A percentile compares a stretch with the other conserved stretches of the same genome.
Evolutionary conservation across 345 rosid species (phyloP).

Genomic region (Boechera divaricarpa): DNA sequence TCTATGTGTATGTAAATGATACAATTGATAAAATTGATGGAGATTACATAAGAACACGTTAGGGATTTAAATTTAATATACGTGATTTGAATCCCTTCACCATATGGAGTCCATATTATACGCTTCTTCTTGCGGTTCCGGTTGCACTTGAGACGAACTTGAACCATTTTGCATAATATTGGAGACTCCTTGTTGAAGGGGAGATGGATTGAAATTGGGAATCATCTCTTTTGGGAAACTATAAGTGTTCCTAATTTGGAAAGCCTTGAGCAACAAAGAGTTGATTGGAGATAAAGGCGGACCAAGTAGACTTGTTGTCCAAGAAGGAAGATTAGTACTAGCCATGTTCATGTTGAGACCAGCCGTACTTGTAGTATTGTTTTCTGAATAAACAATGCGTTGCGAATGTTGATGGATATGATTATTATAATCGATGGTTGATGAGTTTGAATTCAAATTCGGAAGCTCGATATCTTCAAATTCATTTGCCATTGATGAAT

Average conservation of each 20-base stretch:
- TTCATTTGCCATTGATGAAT: conserved; percentile 64
- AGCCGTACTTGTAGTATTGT: conserved; percentile 30
- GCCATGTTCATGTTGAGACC: conserved; percentile 50
- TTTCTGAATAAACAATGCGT: conserved; percentile 23
- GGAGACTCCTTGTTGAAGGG: conserved; percentile 51
- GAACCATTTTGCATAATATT: conserved; percentile 58
- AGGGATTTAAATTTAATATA: conserved; percentile 16
- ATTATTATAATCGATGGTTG: conserved; percentile 41
- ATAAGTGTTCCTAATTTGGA: conserved; percentile 66
- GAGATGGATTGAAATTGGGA: conserved; percentile 49
- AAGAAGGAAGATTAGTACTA: conserved; percentile 48
- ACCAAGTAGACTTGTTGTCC: conserved; percentile 68
- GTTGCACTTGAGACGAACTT: conserved; percentile 63
- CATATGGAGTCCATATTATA: conserved; percentile 83
- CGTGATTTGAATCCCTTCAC: conserved; percentile 50
- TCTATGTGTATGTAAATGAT: conserved; percentile 25
- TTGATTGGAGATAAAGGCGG: conserved; percentile 70
- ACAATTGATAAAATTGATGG: conserved; percentile 26
- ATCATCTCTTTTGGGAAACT: conserved; percentile 56
- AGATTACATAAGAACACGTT: conserved; percentile 27
- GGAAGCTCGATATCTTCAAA: conserved; percentile 76
- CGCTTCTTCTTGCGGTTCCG: conserved; percentile 71
- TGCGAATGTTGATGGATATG: conserved; percentile 43
- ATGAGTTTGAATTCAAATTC: conserved; percentile 51
- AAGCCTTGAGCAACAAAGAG: conserved; percentile 82